Percentiles rank a stretch among this genome's conserved stretches.
These are phyloP conservation scores for Suzukiozyma palmioleophila DNA, from an alignment of 1,139 yeast species.

Conservation along the genomic window DNA sequence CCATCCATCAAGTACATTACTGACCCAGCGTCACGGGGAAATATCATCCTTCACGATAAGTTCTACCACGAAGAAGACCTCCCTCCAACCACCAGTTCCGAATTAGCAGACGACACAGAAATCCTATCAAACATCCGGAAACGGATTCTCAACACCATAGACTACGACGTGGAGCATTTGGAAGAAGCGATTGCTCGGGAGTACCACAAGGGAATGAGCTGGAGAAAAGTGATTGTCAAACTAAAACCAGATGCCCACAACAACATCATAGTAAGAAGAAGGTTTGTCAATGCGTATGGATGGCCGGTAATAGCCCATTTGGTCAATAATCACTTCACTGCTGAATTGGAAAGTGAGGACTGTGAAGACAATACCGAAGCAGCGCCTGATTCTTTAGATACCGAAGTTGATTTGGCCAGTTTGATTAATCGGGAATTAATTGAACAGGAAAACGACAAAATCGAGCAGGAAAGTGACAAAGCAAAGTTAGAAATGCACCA, in stretches of 20 bases:
- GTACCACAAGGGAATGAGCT: slow-evolving; percentile 79
- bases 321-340: slow-evolving; percentile 35
- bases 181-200: slow-evolving; percentile 87
- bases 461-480: slow-evolving; percentile 14
- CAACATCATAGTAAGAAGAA: slow-evolving; percentile 82
- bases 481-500: slow-evolving; percentile 12
- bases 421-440: slow-evolving; percentile 36
- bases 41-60: slow-evolving; percentile 39
- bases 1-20: slow-evolving; percentile 69
- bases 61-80: slow-evolving; percentile 34
- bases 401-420: slow-evolving; percentile 24
- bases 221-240: slow-evolving; percentile 90
- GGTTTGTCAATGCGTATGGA: slow-evolving; percentile 92
- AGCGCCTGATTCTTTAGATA: slow-evolving; percentile 20
- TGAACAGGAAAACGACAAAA: slow-evolving; percentile 28
- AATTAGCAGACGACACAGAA: slow-evolving; percentile 2
- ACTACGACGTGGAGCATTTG: slow-evolving; percentile 23
- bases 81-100: slow-evolving; percentile 13
- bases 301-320: slow-evolving; percentile 91
- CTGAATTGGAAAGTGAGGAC: slow-evolving; percentile 10
- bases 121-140: slow-evolving; percentile 9
- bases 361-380: not conserved
- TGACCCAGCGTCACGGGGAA: slow-evolving; percentile 47
- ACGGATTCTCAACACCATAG: slow-evolving; percentile 19
- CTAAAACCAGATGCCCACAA: slow-evolving; percentile 94